phyloP scores from a whole-genome alignment of 805 yeast genomes.

The Saturnispora besseyi region DNA sequence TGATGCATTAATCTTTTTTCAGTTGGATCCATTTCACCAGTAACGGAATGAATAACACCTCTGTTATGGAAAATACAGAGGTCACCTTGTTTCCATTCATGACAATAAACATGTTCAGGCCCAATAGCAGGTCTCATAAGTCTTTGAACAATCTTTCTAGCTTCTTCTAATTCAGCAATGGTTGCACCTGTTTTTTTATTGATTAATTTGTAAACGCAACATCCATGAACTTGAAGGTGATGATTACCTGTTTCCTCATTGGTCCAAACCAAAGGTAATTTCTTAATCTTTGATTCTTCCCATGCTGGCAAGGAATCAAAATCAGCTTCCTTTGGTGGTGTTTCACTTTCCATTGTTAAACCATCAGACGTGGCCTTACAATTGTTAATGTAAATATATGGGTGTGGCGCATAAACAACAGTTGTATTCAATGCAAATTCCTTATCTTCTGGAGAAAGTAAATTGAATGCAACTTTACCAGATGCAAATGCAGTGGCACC shows the following conservation, averaged over 20 bases:
- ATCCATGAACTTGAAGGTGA: slow-evolving; percentile 82
- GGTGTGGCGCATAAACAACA: slow-evolving; percentile 87
- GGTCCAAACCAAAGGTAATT: slow-evolving; percentile 84
- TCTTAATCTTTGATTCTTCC: slow-evolving; percentile 72
- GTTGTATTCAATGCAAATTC: slow-evolving; percentile 67
- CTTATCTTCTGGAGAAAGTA: slow-evolving; percentile 60
- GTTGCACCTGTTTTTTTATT: slow-evolving; percentile 50
- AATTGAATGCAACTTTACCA: slow-evolving; percentile 70
- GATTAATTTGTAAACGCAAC: slow-evolving; percentile 63
- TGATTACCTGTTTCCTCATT: slow-evolving; percentile 79
- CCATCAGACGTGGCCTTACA: slow-evolving; percentile 83
- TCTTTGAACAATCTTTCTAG: slow-evolving; percentile 61
- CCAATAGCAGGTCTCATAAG: slow-evolving; percentile 81
- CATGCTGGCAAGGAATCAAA: slow-evolving; percentile 69
- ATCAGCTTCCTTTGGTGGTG: slow-evolving; percentile 50
- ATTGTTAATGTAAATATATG: slow-evolving; percentile 74
- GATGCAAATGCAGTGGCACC: slow-evolving; percentile 88
- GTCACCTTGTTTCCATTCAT: slow-evolving; percentile 78
- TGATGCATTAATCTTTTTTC: slow-evolving; percentile 87
- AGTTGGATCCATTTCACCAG: slow-evolving; percentile 75
- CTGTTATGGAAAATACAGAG: slow-evolving; percentile 79
- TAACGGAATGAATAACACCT: slow-evolving; percentile 88
- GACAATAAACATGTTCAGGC: slow-evolving; percentile 68
- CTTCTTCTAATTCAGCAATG: slow-evolving; percentile 55
- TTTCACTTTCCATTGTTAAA: slow-evolving; percentile 71